phyloP scores from a whole-genome alignment of 1,284 basidiomycete species.

The Irpex sp. region DNA sequence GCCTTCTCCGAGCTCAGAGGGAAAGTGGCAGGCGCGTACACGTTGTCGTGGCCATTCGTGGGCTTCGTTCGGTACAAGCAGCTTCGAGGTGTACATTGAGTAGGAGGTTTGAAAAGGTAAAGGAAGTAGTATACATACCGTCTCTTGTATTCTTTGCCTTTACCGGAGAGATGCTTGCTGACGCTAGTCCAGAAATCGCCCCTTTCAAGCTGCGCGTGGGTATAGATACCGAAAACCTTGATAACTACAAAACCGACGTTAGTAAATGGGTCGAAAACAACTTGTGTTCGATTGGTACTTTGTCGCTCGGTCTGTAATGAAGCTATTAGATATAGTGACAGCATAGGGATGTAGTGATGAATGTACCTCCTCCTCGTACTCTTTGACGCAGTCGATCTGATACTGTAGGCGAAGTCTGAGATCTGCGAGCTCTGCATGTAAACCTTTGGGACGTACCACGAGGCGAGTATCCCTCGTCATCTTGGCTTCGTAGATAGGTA shows the following conservation, averaged over 20 bases:
- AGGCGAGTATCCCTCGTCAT: constrained; percentile 59
- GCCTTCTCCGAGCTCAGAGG: constrained; percentile 16
- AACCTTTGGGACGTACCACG: constrained; percentile 40
- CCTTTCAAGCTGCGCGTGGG: constrained; percentile 52
- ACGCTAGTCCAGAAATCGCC: constrained; percentile 53
- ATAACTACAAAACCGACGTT: constrained; percentile 34
- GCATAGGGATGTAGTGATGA: not conserved
- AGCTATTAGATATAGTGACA: not conserved
- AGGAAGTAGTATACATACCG: constrained; percentile 28
- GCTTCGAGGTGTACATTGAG: constrained; percentile 22
- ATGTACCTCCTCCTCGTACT: constrained; percentile 46
- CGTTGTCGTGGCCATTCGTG: constrained; percentile 33
- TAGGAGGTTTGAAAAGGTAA: not conserved
- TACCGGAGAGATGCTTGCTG: constrained; percentile 44
- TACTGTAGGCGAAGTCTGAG: constrained; percentile 38
- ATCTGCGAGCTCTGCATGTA: not conserved
- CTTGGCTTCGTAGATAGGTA: constrained; percentile 65
- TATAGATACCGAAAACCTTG: constrained; percentile 60
- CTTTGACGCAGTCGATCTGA: constrained; percentile 56
- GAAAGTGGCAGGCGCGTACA: constrained; percentile 34
- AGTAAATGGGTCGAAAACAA: not conserved
- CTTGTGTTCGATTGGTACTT: constrained; percentile 31
- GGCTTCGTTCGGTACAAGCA: constrained; percentile 43
- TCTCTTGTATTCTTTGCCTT: constrained; percentile 50
- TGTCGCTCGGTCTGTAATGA: constrained; percentile 43